Evolutionary conservation across 345 rosid genomes (phyloP), one percentile per base, ranked within the genome.

Genomic region (Eutrema japonicum): DNA sequence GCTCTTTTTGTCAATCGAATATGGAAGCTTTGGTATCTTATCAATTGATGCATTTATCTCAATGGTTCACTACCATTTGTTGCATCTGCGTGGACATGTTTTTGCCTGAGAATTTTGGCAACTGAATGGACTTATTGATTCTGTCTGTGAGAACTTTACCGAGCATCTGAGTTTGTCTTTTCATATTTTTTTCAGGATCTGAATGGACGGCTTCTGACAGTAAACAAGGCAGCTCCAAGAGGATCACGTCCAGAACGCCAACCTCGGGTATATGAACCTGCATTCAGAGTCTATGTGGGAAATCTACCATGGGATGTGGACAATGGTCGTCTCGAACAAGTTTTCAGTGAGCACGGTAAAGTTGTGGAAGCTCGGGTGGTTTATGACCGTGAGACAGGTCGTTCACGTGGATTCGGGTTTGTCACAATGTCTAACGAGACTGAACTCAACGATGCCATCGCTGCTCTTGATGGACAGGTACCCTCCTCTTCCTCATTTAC

Each of bases 401-500:
- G 97, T 18, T 94, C 99, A 36, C 96, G 97, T 73, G 97, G 97
- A 48, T 91, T 94, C 41, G 99, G 97, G 29, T 94, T 94, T 72
- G 98, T 94, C 50, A 79, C 89, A 0, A 91, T 94, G 98, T 77
- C 93, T 32, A 59, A 78, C 32, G 96, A 87, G 82, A 53, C 77
- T 14, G 96, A 91, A 85, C 77, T 89, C 83, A 89, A 91, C 13
- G 93, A 88, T 8, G 98, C 97, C 72, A 84, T 94, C 22, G 87
- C 96, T 62, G 95, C 98, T 11, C 95, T 94, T 53, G 96, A 94
- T 76, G 96, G 97, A 80, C 86, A 88, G 95, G 98, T 94, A 83
- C 6, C 7, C 2, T 43, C 33, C 29, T 65, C 16, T 72, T 37
- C 77, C 66, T 61, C 41, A 10, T 51, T 22, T 22, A 49, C 43